Percentiles rank a stretch among this genome's conserved stretches.
Conservation (phyloP, 768 basidiomycete genomes). For the Rhodotorula babjevae region DNA sequence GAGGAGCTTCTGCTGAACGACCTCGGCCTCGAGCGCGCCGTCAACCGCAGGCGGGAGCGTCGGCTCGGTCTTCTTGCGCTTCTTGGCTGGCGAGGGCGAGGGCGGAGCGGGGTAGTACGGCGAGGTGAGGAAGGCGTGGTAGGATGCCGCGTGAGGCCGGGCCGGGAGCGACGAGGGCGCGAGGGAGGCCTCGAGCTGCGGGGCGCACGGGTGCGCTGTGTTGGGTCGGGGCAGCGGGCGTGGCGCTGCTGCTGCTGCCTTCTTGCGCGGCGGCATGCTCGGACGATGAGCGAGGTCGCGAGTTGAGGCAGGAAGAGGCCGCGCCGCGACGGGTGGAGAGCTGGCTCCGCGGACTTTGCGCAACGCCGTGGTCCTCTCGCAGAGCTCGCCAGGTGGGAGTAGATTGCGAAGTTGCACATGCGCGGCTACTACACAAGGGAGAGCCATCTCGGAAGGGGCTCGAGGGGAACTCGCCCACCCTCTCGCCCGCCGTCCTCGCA, state of each 20-base stretch:
- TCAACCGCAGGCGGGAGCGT: conserved; percentile 5
- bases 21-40: neutral
- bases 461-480: no score
- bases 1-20: conserved; percentile 43
- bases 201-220: conserved; percentile 18
- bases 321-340: neutral
- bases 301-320: neutral
- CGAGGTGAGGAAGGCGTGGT: conserved; percentile 29
- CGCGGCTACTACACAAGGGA: no score
- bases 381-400: no score
- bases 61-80: conserved; percentile 8
- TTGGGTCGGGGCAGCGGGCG: neutral
- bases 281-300: neutral
- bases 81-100: conserved; percentile 1
- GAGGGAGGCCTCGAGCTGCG: neutral
- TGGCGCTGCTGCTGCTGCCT: neutral
- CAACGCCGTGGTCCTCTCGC: no score
- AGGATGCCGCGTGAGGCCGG: conserved; percentile 15
- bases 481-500: no score
- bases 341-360: no score
- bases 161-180: neutral
- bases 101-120: neutral
- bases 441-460: no score
- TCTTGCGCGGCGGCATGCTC: conserved; percentile 26
- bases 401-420: no score